These are phyloP conservation scores for Astrothelium macrocarpum DNA, from an alignment of 495 filamentous ascomycete genomes.

Conservation along the genomic window DNA sequence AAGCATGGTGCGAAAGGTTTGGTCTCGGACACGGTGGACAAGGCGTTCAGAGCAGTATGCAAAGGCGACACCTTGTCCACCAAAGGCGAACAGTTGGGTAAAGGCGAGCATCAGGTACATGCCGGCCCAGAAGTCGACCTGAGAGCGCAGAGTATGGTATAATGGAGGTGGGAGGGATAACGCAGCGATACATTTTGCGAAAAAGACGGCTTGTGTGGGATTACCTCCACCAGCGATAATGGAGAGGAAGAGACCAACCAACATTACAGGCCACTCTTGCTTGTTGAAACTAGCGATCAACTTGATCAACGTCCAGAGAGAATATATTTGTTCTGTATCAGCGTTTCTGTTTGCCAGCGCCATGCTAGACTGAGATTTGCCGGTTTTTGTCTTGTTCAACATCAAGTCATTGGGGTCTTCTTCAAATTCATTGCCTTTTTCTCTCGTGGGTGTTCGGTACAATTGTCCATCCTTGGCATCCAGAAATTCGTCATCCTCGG, in stretches of 20 bases:
- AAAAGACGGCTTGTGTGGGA: conserved; percentile 81
- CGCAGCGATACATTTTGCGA: conserved; percentile 73
- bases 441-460: conserved; percentile 10
- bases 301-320: conserved; percentile 74
- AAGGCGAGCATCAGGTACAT: conserved; percentile 96
- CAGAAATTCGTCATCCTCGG: conserved; percentile 36
- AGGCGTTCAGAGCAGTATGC: conserved; percentile 77
- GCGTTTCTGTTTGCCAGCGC: conserved; percentile 46
- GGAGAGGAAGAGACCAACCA: conserved; percentile 65
- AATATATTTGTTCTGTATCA: conserved; percentile 48
- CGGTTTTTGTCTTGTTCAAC: conserved; percentile 53
- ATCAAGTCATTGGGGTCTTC: conserved; percentile 51
- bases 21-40: conserved; percentile 68
- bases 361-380: conserved; percentile 60
- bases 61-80: conserved; percentile 61
- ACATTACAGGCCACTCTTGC: conserved; percentile 61
- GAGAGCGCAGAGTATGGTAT: conserved; percentile 47
- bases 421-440: conserved; percentile 22
- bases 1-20: conserved; percentile 77
- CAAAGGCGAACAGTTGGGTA: conserved; percentile 60
- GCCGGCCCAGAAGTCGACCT: conserved; percentile 77
- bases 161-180: conserved; percentile 42
- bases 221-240: conserved; percentile 76
- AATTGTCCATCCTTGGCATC: conserved; percentile 30
- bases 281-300: conserved; percentile 76